These are phyloP conservation scores for Pseudonitzschia multistriata DNA, from an alignment of 108 stramenopile species.

Conservation along the genomic window DNA sequence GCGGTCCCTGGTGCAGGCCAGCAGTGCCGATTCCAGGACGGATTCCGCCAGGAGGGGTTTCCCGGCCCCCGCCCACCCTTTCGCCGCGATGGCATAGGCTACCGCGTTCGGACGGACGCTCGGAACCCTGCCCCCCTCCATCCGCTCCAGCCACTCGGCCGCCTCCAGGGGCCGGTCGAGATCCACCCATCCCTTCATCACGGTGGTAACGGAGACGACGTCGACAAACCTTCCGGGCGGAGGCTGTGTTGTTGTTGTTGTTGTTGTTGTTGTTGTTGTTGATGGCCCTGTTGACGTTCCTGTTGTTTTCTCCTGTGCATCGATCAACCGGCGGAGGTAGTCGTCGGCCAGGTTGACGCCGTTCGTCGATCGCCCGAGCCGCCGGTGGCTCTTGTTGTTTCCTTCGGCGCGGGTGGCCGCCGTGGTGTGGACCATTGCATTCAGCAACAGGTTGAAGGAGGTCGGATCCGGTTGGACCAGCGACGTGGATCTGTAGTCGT, in stretches of 20 bases:
- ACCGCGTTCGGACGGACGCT: conserved; percentile 6
- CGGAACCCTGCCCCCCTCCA: background rate
- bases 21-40: background rate
- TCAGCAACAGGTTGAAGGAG: conserved; percentile 21
- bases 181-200: conserved; percentile 33
- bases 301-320: conserved; percentile 20
- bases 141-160: conserved; percentile 21
- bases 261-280: background rate
- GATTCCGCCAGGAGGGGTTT: background rate
- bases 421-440: conserved; percentile 1
- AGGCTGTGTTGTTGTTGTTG: too few species aligned
- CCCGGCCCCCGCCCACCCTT: conserved; percentile 7
- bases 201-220: conserved; percentile 18
- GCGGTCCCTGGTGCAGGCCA: too few species aligned
- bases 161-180: conserved; percentile 20
- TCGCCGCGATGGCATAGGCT: background rate
- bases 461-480: conserved; percentile 30
- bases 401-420: background rate
- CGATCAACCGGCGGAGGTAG: conserved; percentile 14
- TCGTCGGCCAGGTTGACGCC: conserved; percentile 25
- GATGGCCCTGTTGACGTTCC: too few species aligned
- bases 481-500: conserved; percentile 28
- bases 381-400: too few species aligned
- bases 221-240: too few species aligned
- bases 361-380: background rate